Evolutionary conservation across 1,284 basidiomycete species (phyloP).

Genomic region (Ceratobasidium sp.): DNA sequence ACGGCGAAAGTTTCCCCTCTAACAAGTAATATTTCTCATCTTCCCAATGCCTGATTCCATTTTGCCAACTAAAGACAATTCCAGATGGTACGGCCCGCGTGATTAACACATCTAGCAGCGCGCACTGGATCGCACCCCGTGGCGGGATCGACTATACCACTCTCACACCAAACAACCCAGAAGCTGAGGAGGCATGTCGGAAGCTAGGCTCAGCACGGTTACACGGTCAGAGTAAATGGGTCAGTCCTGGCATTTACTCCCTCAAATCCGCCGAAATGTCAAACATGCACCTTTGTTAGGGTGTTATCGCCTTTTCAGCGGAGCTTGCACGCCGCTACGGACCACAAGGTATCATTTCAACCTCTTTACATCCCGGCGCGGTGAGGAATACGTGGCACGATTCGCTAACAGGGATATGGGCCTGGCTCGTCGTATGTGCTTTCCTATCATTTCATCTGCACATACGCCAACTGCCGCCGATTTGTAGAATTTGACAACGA

Average conservation of each 20-base stretch:
- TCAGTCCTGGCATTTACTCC: background rate
- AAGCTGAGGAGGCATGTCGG: slow-evolving; percentile 4
- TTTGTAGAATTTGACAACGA: slow-evolving; percentile 49
- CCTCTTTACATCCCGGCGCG: slow-evolving; percentile 42
- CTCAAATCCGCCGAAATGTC: background rate
- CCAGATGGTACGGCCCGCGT: slow-evolving; percentile 22
- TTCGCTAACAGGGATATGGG: slow-evolving; percentile 25
- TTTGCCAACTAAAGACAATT: background rate
- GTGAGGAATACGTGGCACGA: slow-evolving; percentile 26
- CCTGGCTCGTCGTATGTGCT: slow-evolving; percentile 26
- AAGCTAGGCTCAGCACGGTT: slow-evolving; percentile 14
- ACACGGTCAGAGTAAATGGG: slow-evolving; percentile 30
- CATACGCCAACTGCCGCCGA: background rate
- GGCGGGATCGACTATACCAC: slow-evolving; percentile 32
- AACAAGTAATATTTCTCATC: background rate
- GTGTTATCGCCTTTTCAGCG: slow-evolving; percentile 38
- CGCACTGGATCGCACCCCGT: slow-evolving; percentile 15
- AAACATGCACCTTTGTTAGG: slow-evolving; percentile 9
- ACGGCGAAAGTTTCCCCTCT: slow-evolving; percentile 47
- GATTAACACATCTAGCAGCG: slow-evolving; percentile 6
- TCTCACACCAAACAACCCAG: slow-evolving; percentile 2
- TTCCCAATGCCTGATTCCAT: background rate
- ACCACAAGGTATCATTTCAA: slow-evolving; percentile 45
- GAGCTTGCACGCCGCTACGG: slow-evolving; percentile 45
- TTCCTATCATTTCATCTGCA: slow-evolving; percentile 7